phyloP scores from a whole-genome alignment of 768 basidiomycete species.

The Rhodotorula toruloides region DNA sequence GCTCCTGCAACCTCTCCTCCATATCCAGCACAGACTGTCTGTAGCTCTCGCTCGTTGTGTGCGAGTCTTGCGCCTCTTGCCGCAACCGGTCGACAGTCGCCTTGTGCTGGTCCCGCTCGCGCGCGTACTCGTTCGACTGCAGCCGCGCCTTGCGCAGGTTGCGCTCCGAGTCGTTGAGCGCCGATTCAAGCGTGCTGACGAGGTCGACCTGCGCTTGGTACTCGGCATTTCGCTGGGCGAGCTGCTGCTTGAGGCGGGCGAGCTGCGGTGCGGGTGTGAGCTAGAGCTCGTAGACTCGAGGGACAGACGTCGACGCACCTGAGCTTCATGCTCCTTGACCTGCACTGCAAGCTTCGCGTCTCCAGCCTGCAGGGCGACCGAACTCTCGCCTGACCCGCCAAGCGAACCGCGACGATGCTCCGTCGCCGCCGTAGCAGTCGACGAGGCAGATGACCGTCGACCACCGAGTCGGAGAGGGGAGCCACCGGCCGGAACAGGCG shows the following conservation, averaged over 20 bases:
- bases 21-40: constrained; percentile 47
- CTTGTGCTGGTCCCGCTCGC: constrained; percentile 73
- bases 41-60: constrained; percentile 73
- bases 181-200: constrained; percentile 73
- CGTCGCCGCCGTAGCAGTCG: constrained; percentile 13
- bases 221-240: constrained; percentile 88
- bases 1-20: constrained; percentile 76
- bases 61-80: constrained; percentile 69
- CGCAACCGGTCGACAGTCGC: constrained; percentile 63
- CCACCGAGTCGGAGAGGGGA: constrained; percentile 1
- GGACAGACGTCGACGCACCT: constrained; percentile 1
- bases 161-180: constrained; percentile 85
- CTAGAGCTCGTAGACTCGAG: constrained; percentile 57
- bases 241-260: constrained; percentile 85
- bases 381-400: neutral
- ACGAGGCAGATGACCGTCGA: constrained; percentile 23
- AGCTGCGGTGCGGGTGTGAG: constrained; percentile 67
- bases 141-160: constrained; percentile 90
- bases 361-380: constrained; percentile 28
- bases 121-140: constrained; percentile 82
- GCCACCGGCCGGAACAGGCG: neutral
- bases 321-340: constrained; percentile 39
- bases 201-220: constrained; percentile 87
- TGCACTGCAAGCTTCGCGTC: constrained; percentile 31
- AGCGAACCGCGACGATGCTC: constrained; percentile 11